Base-by-base conservation (phyloP, 1,284 basidiomycete species). In the Papiliotrema flavescens region DNA sequence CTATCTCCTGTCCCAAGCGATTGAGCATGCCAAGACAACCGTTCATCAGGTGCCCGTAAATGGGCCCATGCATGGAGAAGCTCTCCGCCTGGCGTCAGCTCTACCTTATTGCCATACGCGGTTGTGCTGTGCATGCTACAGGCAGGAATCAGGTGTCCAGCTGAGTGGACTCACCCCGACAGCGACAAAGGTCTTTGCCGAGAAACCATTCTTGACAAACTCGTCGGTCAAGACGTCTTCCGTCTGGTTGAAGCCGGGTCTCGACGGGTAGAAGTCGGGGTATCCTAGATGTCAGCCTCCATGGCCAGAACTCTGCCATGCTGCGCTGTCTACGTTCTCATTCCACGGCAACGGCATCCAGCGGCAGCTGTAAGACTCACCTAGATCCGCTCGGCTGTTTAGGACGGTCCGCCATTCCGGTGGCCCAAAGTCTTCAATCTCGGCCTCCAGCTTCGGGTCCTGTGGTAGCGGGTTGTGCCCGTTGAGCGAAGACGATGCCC, bases 201-300 rank as follows among this genome's bases (percentile, higher is more conserved):
- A 69, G 59, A 89, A 88, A 0, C 95, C 95, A 69, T 83, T 82
- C 77, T 88, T 89, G 55, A 97, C 84, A 63, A 87, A 87, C 0
- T 74, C 67, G 55, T 89, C 85, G 0, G 88, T 87, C 53, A 96
- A 78, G 3, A 85, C 76, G 67, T 96, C 92, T 74, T 96, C 94
- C 26, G 88, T 85, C 73, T 94, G 89, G 7, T 84, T 83, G 28
- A 91, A 88, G 4, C 86, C 85, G 17, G 88, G 84, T 51, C 84
- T 80, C 3, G 91, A 88, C 39, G 92, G 91, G 70, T 88, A 85
- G 70, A 92, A 92, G 35, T 91, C 90, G 49, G 85, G 83, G 69
- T 87, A 93, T 15, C 91, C 90, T 92, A 40, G 11, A 19, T 9
- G 26, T 17, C 15, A 41, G 43, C 8, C 22, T 26, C 48, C 40